These are phyloP conservation scores for Huiozyma sinensis DNA, from an alignment of 805 yeast species.

Conservation along the genomic window DNA sequence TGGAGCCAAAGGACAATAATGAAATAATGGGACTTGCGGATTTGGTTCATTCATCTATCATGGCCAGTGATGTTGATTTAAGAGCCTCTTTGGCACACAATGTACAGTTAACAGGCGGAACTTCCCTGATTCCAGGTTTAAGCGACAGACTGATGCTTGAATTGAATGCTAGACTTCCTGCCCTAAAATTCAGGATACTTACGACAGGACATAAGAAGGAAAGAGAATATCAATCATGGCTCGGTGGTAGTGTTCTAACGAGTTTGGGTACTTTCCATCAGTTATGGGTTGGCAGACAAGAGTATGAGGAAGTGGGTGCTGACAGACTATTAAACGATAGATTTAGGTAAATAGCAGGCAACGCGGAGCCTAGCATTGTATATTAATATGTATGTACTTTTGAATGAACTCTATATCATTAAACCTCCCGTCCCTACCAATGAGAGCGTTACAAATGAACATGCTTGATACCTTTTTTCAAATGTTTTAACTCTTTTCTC, in stretches of 20 bases:
- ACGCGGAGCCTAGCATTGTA: background rate
- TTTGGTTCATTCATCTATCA: slow-evolving; percentile 45
- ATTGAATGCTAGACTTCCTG: slow-evolving; percentile 61
- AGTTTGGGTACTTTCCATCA: slow-evolving; percentile 92
- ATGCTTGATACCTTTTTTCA: slow-evolving; percentile 23
- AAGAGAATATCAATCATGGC: slow-evolving; percentile 75
- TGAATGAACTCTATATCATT: background rate
- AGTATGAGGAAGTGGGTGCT: slow-evolving; percentile 80
- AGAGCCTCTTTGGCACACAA: slow-evolving; percentile 83
- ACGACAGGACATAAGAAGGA: slow-evolving; percentile 72
- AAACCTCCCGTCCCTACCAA: background rate
- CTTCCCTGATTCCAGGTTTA: slow-evolving; percentile 70
- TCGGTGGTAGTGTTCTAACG: slow-evolving; percentile 83
- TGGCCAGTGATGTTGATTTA: slow-evolving; percentile 63
- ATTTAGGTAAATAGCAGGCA: slow-evolving; percentile 43
- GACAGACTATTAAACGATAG: slow-evolving; percentile 71
- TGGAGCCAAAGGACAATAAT: slow-evolving; percentile 2
- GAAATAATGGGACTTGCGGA: slow-evolving; percentile 44
- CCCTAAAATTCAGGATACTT: slow-evolving; percentile 73
- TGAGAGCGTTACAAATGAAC: slow-evolving; percentile 10
- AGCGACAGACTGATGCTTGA: slow-evolving; percentile 69
- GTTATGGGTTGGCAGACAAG: slow-evolving; percentile 82
- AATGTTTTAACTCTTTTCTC: slow-evolving; percentile 18
- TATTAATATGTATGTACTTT: background rate
- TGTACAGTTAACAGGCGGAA: slow-evolving; percentile 77